phyloP scores from a whole-genome alignment of 1,139 yeast species.

The Taphrina betulina region DNA sequence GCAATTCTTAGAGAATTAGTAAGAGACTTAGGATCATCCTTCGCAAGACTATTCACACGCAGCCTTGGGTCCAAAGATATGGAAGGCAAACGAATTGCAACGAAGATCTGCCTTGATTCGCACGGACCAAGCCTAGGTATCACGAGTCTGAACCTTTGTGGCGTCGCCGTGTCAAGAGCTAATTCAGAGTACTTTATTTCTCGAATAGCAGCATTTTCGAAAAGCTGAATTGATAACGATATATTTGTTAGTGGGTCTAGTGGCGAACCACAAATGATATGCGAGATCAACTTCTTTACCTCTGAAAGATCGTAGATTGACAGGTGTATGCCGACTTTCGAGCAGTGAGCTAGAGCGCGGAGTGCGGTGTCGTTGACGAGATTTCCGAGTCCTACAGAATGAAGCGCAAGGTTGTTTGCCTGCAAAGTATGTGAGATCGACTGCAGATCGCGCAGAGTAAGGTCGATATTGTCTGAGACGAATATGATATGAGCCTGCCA shows the following conservation, averaged over 20 bases:
- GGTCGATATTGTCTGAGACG: neutral
- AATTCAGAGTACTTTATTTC: neutral
- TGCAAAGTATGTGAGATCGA: neutral
- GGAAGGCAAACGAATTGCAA: neutral
- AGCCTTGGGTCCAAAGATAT: too few relatives aligned
- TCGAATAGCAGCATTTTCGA: conserved; percentile 4
- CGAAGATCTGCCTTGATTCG: neutral
- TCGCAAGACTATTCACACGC: too few relatives aligned
- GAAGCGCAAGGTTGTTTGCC: neutral
- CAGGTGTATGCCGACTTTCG: neutral
- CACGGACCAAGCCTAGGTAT: conserved; percentile 5
- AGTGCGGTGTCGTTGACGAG: neutral
- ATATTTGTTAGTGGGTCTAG: neutral
- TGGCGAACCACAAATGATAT: neutral
- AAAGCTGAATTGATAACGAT: neutral
- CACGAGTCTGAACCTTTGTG: neutral
- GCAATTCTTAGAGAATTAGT: neutral
- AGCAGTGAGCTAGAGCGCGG: conserved; percentile 2
- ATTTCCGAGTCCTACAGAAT: neutral
- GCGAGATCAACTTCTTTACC: neutral
- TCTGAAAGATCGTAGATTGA: neutral
- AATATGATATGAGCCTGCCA: conserved; percentile 4
- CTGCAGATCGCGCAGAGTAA: neutral
- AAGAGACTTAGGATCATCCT: too few relatives aligned
- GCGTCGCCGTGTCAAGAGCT: neutral